Evolutionary conservation across 306 rosid species (phyloP).

Genomic region (Quercus ilex): DNA sequence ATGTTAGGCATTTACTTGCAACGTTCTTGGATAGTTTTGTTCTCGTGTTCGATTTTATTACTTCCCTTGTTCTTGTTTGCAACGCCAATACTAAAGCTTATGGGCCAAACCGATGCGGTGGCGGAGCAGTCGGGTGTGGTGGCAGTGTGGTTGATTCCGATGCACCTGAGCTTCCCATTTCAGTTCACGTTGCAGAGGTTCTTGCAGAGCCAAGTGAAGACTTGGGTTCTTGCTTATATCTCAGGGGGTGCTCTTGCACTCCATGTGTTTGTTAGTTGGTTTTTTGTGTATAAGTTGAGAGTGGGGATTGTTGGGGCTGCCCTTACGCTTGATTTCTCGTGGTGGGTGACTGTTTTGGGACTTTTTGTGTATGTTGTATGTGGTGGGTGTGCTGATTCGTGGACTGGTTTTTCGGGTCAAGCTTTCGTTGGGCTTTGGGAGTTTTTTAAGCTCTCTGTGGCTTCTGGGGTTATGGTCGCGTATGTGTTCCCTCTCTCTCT

Average conservation of each 20-base stretch:
- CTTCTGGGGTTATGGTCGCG: constrained; percentile 75
- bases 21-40: constrained; percentile 67
- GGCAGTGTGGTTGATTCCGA: constrained; percentile 58
- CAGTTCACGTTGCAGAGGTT: constrained; percentile 62
- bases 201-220: constrained; percentile 63
- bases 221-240: constrained; percentile 45
- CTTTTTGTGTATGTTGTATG: constrained; percentile 40
- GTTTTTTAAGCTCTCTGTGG: constrained; percentile 56
- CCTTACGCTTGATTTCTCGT: constrained; percentile 47
- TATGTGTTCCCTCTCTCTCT: constrained; percentile 21
- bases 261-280: constrained; percentile 52
- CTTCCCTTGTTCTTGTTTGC: constrained; percentile 58
- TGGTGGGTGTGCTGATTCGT: constrained; percentile 53
- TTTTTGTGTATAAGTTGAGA: constrained; percentile 38
- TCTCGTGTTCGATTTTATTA: constrained; percentile 37
- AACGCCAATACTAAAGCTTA: constrained; percentile 50
- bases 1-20: constrained; percentile 62
- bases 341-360: constrained; percentile 62
- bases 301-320: constrained; percentile 57
- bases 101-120: constrained; percentile 44
- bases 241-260: constrained; percentile 41
- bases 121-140: constrained; percentile 61
- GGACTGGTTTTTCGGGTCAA: constrained; percentile 65
- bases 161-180: constrained; percentile 66
- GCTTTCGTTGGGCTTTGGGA: constrained; percentile 72